Evolutionary conservation across 441 rosid species (phyloP), one percentile per base, ranked within the genome.

Genomic region (Populus tomentosa): DNA sequence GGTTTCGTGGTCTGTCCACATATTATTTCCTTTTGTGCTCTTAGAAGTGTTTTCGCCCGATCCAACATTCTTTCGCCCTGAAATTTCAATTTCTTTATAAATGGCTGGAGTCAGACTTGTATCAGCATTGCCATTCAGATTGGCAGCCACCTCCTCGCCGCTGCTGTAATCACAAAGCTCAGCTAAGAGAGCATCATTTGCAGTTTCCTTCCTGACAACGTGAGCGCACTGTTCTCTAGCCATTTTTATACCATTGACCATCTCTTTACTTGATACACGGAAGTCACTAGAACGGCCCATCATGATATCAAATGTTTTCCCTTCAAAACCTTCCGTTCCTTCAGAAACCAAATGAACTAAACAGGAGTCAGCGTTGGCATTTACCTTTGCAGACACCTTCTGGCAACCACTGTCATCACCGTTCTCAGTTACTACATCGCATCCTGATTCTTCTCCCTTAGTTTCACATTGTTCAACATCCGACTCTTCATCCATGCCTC

Each of bases 401-500:
- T 18, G 24, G 63, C 24, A 30, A 9, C 8, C 40, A 35, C 5
- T 68, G 71, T 5, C 35, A 26, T 42, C 64, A 65, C 36, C 77
- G 18, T 42, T 18, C 40, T 66, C 71, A 38, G 23, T 62, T 66
- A 14, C 38, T 53, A 28, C 9, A 18, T 11, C 30, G 66, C 46
- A 23, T 14, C 28, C 71, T 24, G 30, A 28, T 28, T 67, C 67
- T 23, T 68, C 20, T n/a, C 13, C 66, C 18, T 33, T 33, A 33
- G 33, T 8, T 28, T 64, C 72, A 70, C 23, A 67, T 67, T 42
- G 75, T 66, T 75, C 80, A 75, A 74, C 65, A 56, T 38, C 35
- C 21, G 70, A 66, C 67, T 72, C 78, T 73, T 61, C 72, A 23
- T 65, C 33, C 28, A 21, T 40, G 59, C 70, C 46, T 56, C 70